phyloP scores from a whole-genome alignment of 305 asterid genomes.

The Fraxinus floribunda region DNA sequence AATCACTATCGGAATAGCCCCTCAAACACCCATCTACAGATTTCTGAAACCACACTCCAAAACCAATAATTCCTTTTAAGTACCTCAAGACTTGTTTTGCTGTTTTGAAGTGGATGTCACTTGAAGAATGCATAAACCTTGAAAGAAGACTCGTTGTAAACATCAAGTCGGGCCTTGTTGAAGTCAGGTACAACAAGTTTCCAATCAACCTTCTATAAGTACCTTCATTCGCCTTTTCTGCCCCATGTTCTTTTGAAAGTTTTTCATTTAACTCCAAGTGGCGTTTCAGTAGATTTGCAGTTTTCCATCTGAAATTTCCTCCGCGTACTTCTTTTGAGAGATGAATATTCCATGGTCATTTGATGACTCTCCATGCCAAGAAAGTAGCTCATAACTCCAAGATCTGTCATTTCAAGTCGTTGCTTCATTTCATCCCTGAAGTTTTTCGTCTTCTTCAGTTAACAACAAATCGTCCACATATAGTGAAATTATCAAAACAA shows the following conservation, averaged over 20 bases:
- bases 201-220: not conserved
- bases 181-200: not conserved
- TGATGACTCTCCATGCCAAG: not conserved
- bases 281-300: not conserved
- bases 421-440: not conserved
- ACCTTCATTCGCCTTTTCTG: not conserved
- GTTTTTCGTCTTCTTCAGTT: not conserved
- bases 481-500: not conserved
- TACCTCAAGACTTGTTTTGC: not conserved
- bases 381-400: not conserved
- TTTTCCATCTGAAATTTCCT: not conserved
- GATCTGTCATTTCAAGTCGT: not conserved
- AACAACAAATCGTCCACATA: not conserved
- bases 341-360: not conserved
- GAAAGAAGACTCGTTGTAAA: not conserved
- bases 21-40: not conserved
- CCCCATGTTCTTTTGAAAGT: not conserved
- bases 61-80: not conserved
- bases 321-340: not conserved
- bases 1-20: not conserved
- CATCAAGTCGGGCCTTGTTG: not conserved
- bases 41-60: not conserved
- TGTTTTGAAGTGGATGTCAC: not conserved
- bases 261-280: too few relatives aligned
- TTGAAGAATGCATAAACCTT: not conserved